Evolutionary conservation across 2,329 filamentous ascomycete species (phyloP).

Genomic region (Cordyceps cateniannulata): DNA sequence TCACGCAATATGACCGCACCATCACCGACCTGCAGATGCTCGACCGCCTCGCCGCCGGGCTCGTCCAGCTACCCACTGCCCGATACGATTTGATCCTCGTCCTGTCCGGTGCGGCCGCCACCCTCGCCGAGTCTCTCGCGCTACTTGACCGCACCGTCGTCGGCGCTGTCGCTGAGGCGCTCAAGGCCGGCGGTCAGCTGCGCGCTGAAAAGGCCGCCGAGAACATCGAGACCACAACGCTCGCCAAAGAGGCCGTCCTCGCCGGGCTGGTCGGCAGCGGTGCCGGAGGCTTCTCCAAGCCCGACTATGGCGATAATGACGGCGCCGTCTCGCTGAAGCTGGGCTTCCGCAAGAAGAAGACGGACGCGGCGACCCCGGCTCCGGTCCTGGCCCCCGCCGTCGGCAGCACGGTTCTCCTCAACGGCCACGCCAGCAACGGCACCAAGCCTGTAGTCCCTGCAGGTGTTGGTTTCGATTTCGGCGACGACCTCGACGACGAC

Average conservation of each 20-base stretch:
- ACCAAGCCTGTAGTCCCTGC: slow-evolving; percentile 37
- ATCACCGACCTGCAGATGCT: slow-evolving; percentile 94
- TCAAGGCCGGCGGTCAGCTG: slow-evolving; percentile 64
- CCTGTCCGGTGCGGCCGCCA: slow-evolving; percentile 66
- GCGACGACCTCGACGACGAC: slow-evolving; percentile 65
- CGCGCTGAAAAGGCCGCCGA: slow-evolving; percentile 58
- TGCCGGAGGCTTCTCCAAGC: slow-evolving; percentile 65
- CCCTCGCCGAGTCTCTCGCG: slow-evolving; percentile 53
- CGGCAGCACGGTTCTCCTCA: slow-evolving; percentile 22
- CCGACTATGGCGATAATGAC: slow-evolving; percentile 47
- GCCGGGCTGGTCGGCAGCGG: slow-evolving; percentile 63
- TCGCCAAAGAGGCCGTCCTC: slow-evolving; percentile 73
- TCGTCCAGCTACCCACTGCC: slow-evolving; percentile 66
- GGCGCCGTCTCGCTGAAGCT: slow-evolving; percentile 49
- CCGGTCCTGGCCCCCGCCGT: slow-evolving; percentile 13
- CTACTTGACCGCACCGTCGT: slow-evolving; percentile 65
- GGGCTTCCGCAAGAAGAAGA: slow-evolving; percentile 31
- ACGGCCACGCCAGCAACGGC: slow-evolving; percentile 47
- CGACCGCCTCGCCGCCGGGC: slow-evolving; percentile 77
- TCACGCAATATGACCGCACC: slow-evolving; percentile 66
- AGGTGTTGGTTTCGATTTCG: slow-evolving; percentile 62
- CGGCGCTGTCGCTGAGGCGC: slow-evolving; percentile 58
- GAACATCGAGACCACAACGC: slow-evolving; percentile 39
- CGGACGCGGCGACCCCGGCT: slow-evolving; percentile 12
- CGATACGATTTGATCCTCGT: slow-evolving; percentile 84